Evolutionary conservation across 306 rosid species (phyloP), one percentile per base, ranked within the genome.

Genomic region (Medicago ruthenica): DNA sequence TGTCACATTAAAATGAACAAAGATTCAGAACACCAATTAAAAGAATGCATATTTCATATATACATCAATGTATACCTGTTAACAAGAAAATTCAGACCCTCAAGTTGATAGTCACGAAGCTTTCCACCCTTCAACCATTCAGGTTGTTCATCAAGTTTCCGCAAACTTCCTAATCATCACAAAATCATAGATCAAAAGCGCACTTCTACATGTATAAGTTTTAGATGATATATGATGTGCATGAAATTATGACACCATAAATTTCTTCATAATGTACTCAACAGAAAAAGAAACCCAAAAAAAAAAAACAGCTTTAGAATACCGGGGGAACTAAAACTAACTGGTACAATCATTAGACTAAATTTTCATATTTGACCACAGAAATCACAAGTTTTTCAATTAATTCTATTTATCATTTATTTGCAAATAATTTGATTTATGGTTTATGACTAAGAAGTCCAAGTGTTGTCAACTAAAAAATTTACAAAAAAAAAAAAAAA

Each of bases 41-140:
- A 45, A 55, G 50, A 48, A 58, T 6, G 37, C 37, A 5, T 75
- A 37, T 15, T 44, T 18, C 41, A 36, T 34, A 54, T 63, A 67
- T 7, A 22, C 9, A 67, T 31, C 55, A 48, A 77, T 2, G 63
- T 71, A 73, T 82, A 93, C 99, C 99, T 96, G 87, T 92, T 96
- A 47, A 96, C 99, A 83, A 96, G 99, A 89, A 96, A 96, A 92
- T 96, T 96, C 82, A 96, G 79, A 75, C 99, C 99, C 92, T 96
- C 99, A 36, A 96, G 97, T 78, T 96, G 99, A 92, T 96, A 96
- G 85, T 96, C 99, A 73, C 99, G 97, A 51, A 96, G 98, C 89
- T 88, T 96, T 67, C 99, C 99, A 39, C 99, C 99, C 76, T 74
- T 90, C 88, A 96, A 86, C 99, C 99, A 96, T 75, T 90, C 96